These are phyloP conservation scores for Vitis hybrid DNA, from an alignment of 177 flowering plant genomes.

Conservation along the genomic window DNA sequence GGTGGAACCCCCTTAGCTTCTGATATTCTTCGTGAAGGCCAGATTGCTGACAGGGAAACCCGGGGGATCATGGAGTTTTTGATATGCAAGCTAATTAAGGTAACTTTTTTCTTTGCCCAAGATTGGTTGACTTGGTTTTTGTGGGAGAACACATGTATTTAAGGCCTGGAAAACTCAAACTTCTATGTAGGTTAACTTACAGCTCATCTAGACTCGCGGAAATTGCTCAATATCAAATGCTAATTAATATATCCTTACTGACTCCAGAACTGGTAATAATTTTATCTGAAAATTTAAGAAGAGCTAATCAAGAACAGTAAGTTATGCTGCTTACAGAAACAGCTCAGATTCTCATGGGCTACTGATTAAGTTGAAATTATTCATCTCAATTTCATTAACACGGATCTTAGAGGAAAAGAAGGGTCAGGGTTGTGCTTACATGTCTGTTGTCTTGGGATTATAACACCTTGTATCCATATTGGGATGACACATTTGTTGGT, in stretches of 20 bases:
- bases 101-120: constrained; percentile 18
- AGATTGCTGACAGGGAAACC: constrained; percentile 78
- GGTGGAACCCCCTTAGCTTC: constrained; percentile 90
- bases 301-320: neutral
- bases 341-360: neutral
- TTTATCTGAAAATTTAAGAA: neutral
- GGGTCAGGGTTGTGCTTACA: neutral
- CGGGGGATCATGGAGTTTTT: constrained; percentile 75
- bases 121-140: neutral
- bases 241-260: neutral
- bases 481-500: neutral
- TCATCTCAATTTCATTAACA: neutral
- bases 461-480: neutral
- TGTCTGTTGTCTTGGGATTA: neutral
- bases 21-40: constrained; percentile 88
- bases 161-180: neutral
- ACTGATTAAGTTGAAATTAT: neutral
- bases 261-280: neutral
- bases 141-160: neutral
- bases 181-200: neutral
- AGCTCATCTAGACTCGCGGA: neutral
- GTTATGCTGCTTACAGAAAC: neutral
- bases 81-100: constrained; percentile 82
- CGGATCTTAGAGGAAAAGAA: neutral
- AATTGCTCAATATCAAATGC: neutral